Conservation (phyloP, 2,329 filamentous ascomycete species). For the Talaromyces sp. region DNA sequence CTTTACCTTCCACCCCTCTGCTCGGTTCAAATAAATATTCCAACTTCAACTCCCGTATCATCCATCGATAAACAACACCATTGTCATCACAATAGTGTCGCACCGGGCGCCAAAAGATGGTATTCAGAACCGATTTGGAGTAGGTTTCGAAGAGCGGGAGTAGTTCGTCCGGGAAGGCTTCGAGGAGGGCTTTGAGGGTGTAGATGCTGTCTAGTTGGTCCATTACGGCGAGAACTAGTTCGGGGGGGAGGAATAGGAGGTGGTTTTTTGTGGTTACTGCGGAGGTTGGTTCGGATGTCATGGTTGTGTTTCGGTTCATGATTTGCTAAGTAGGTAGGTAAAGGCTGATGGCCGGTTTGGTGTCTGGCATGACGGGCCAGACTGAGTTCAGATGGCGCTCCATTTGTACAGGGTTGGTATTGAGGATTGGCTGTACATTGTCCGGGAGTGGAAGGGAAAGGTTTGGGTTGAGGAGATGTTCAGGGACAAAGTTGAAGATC, state of each 20-base stretch:
- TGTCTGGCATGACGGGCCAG: background rate
- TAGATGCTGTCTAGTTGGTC: constrained; percentile 15
- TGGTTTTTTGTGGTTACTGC: background rate
- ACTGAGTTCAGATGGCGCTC: background rate
- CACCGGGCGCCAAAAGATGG: constrained; percentile 19
- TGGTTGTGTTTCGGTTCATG: background rate
- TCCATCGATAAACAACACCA: constrained; percentile 20
- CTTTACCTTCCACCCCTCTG: background rate
- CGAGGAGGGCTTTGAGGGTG: constrained; percentile 16
- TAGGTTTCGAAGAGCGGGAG: constrained; percentile 13
- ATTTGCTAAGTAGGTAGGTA: background rate
- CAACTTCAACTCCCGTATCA: constrained; percentile 15
- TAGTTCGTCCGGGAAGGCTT: constrained; percentile 13
- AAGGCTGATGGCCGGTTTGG: background rate
- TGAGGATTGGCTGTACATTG: background rate
- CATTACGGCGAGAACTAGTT: constrained; percentile 16
- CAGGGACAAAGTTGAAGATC: background rate
- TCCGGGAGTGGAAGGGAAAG: background rate
- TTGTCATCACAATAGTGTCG: constrained; percentile 8
- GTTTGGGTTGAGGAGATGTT: background rate
- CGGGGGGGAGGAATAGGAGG: constrained; percentile 14
- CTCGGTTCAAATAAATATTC: background rate
- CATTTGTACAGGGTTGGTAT: background rate
- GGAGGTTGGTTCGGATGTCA: background rate
- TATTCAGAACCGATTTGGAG: constrained; percentile 13